phyloP scores from a whole-genome alignment of 2,329 filamentous ascomycete species.

The Aspergillus novofumigatus region DNA sequence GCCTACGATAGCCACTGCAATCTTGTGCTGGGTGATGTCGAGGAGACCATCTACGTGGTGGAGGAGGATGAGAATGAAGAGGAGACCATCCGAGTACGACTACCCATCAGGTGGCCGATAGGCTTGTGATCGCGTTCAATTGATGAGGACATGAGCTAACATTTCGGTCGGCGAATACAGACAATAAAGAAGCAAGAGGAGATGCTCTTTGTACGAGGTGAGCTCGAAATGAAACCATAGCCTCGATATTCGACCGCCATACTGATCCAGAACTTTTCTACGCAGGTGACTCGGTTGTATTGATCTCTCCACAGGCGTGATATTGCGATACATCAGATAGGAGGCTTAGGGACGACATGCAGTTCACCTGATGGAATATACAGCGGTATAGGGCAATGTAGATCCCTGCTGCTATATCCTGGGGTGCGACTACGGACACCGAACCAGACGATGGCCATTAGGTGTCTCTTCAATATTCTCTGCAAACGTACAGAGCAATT shows the following conservation, averaged over 20 bases:
- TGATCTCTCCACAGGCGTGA: constrained; percentile 61
- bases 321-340: constrained; percentile 14
- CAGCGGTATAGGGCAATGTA: not conserved
- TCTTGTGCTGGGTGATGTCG: constrained; percentile 88
- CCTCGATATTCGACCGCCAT: not conserved
- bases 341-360: constrained; percentile 14
- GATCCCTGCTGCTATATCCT: not conserved
- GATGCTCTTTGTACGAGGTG: constrained; percentile 97
- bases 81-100: constrained; percentile 65
- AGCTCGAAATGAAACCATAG: constrained; percentile 21
- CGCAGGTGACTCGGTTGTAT: constrained; percentile 66
- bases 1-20: constrained; percentile 99
- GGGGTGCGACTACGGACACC: not conserved
- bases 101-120: not conserved
- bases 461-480: not conserved
- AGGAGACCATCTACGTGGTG: constrained; percentile 92
- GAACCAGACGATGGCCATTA: not conserved
- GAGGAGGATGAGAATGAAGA: constrained; percentile 80
- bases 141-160: constrained; percentile 8
- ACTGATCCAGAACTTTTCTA: constrained; percentile 16
- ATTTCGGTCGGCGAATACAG: constrained; percentile 41
- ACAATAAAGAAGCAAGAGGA: constrained; percentile 96
- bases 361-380: constrained; percentile 5
- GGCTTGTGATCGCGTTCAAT: constrained; percentile 1
- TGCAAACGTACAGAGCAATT: not conserved